Evolutionary conservation across 2,329 filamentous ascomycete genomes (phyloP).

Genomic region (Venturiaceae sp.): DNA sequence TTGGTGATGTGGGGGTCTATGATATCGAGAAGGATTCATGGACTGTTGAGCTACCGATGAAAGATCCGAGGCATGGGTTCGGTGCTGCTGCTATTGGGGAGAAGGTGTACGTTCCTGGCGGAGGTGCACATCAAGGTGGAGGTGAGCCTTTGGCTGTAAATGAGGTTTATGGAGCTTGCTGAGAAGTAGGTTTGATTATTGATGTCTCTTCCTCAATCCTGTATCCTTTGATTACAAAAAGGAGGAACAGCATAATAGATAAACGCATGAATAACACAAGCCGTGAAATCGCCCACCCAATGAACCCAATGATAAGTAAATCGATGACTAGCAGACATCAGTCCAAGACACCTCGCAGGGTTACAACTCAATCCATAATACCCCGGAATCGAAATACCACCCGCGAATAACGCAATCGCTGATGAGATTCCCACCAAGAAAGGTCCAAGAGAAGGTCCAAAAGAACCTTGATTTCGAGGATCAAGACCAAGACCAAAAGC

Average conservation of each 20-base stretch:
- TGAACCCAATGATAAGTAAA: slow-evolving; percentile 10
- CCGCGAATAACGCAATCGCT: slow-evolving; percentile 2
- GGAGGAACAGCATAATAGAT: slow-evolving; percentile 7
- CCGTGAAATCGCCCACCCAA: slow-evolving; percentile 8
- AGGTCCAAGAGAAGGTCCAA: slow-evolving; percentile 5
- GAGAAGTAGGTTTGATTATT: neutral
- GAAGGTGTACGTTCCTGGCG: slow-evolving; percentile 17
- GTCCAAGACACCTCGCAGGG: slow-evolving; percentile 8
- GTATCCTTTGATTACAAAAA: slow-evolving; percentile 7
- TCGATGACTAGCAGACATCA: too few species aligned
- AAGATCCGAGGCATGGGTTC: slow-evolving; percentile 16
- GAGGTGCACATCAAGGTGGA: slow-evolving; percentile 12
- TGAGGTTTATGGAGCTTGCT: neutral
- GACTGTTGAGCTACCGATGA: slow-evolving; percentile 13
- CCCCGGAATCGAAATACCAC: slow-evolving; percentile 1
- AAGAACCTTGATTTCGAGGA: slow-evolving; percentile 3
- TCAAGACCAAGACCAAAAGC: slow-evolving; percentile 10
- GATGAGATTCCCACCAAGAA: slow-evolving; percentile 6
- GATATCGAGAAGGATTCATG: slow-evolving; percentile 13
- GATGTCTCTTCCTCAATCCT: too few species aligned
- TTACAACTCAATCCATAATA: slow-evolving; percentile 6
- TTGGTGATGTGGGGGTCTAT: slow-evolving; percentile 13
- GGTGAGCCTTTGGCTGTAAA: neutral
- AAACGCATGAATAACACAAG: slow-evolving; percentile 5
- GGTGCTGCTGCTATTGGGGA: slow-evolving; percentile 15